Evolutionary conservation across 345 rosid genomes (phyloP).

Genomic region (Ricinus communis): DNA sequence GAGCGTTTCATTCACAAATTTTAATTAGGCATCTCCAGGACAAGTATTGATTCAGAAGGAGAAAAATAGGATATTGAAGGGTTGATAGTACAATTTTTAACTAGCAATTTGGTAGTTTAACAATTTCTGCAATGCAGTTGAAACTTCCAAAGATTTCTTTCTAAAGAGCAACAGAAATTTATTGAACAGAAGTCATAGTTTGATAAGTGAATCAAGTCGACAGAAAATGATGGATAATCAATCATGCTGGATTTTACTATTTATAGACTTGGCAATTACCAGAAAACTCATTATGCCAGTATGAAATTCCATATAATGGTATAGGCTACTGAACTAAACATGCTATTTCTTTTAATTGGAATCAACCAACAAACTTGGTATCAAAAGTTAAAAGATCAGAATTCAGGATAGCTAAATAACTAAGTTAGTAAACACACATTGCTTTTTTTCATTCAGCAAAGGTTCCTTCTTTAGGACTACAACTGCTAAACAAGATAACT

Average conservation of each 20-base stretch:
- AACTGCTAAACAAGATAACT: not conserved
- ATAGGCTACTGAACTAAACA: not conserved
- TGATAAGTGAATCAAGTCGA: not conserved
- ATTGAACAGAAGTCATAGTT: not conserved
- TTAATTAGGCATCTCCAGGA: slow-evolving; percentile 10
- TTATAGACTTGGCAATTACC: not conserved
- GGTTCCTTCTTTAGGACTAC: not conserved
- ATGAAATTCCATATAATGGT: not conserved
- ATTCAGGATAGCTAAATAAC: not conserved
- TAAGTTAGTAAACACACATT: not conserved
- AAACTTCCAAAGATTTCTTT: not conserved
- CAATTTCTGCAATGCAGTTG: not conserved
- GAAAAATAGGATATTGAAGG: not conserved
- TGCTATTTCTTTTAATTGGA: not conserved
- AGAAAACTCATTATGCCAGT: not conserved
- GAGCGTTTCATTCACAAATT: slow-evolving; percentile 17
- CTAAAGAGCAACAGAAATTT: not conserved
- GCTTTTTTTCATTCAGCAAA: not conserved
- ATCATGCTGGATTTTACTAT: not conserved
- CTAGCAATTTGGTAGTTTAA: not conserved
- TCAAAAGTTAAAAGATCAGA: not conserved
- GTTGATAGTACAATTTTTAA: not conserved
- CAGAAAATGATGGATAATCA: not conserved
- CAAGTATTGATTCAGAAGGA: not conserved
- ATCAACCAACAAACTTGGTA: not conserved